Conservation (phyloP, 2,329 filamentous ascomycete species). For the Rhynchosporium secalis region DNA sequence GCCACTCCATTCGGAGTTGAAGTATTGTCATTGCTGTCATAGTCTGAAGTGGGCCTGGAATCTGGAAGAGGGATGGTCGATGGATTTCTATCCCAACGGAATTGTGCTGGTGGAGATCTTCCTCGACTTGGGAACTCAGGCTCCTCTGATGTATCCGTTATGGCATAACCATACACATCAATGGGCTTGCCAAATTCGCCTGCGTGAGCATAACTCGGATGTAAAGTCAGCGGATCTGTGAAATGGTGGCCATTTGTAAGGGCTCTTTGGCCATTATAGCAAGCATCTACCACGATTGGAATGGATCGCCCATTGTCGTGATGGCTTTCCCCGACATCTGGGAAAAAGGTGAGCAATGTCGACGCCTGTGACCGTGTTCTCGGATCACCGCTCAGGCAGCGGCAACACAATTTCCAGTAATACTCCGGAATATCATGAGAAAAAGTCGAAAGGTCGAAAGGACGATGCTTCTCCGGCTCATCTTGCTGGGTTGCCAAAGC, state of each 20-base stretch:
- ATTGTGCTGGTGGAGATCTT: slow-evolving; percentile 35
- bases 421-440: slow-evolving; percentile 71
- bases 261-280: slow-evolving; percentile 24
- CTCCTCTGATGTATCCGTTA: slow-evolving; percentile 34
- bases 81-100: slow-evolving; percentile 18
- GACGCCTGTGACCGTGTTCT: slow-evolving; percentile 72
- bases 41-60: slow-evolving; percentile 25
- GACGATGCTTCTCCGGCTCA: slow-evolving; percentile 81
- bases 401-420: slow-evolving; percentile 73
- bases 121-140: slow-evolving; percentile 34
- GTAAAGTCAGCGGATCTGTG: slow-evolving; percentile 17
- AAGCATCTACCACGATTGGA: slow-evolving; percentile 37
- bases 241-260: slow-evolving; percentile 22
- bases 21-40: slow-evolving; percentile 19
- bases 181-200: slow-evolving; percentile 23
- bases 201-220: slow-evolving; percentile 14
- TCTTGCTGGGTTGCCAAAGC: slow-evolving; percentile 84
- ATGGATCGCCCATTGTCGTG: slow-evolving; percentile 24
- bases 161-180: slow-evolving; percentile 33
- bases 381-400: slow-evolving; percentile 74
- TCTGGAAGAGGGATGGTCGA: slow-evolving; percentile 22
- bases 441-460: slow-evolving; percentile 57
- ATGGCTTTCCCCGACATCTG: slow-evolving; percentile 41
- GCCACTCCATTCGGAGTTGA: slow-evolving; percentile 9
- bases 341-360: slow-evolving; percentile 69